Evolutionary conservation across 306 rosid genomes (phyloP).

Genomic region (Rosa persica): DNA sequence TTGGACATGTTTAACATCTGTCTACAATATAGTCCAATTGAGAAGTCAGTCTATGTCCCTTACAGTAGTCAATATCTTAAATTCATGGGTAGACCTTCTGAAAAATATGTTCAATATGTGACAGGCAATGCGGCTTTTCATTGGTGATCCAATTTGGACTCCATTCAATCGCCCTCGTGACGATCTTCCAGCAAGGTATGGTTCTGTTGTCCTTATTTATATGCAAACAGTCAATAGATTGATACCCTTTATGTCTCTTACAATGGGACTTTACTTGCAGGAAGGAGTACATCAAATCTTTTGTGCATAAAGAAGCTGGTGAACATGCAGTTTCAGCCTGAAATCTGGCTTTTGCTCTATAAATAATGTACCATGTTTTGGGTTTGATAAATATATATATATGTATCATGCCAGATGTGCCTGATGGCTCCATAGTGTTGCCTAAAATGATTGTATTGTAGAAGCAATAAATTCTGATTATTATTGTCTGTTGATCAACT

Average conservation of each 20-base stretch:
- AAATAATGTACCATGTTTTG: neutral
- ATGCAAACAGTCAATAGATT: neutral
- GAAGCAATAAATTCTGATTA: neutral
- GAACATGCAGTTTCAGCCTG: conserved; percentile 62
- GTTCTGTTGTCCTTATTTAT: neutral
- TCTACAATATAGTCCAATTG: neutral
- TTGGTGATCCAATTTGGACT: conserved; percentile 98
- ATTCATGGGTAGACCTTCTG: neutral
- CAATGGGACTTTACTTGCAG: conserved; percentile 45
- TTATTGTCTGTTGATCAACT: neutral
- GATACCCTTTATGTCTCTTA: conserved; percentile 19
- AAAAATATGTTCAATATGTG: conserved; percentile 12
- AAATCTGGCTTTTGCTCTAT: conserved; percentile 30
- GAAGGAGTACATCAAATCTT: conserved; percentile 64
- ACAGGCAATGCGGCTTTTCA: conserved; percentile 92
- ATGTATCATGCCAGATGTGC: conserved; percentile 14
- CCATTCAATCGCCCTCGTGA: conserved; percentile 96
- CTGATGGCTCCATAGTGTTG: neutral
- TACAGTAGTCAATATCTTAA: neutral
- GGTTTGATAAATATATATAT: neutral
- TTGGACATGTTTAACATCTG: neutral
- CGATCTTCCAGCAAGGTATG: conserved; percentile 93
- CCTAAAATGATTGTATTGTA: neutral
- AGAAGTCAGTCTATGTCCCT: neutral
- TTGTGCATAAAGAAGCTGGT: conserved; percentile 55